These are phyloP conservation scores for Neofusicoccum parvum DNA, from an alignment of 2,329 filamentous ascomycete species.

Conservation along the genomic window DNA sequence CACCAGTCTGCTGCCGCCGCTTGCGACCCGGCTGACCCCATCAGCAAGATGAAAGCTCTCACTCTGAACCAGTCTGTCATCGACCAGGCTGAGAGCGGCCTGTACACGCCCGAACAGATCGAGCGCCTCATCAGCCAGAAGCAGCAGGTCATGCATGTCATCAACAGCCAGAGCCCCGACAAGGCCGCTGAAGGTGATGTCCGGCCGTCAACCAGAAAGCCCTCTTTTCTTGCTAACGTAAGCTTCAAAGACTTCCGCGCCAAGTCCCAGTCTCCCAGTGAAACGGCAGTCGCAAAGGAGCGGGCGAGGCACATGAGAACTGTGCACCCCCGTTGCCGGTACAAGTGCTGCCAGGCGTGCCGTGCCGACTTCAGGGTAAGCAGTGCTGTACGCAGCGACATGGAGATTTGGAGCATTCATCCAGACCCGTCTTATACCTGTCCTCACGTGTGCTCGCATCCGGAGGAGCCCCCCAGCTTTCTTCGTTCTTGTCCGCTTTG, in stretches of 20 bases:
- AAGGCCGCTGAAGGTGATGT: slow-evolving; percentile 2
- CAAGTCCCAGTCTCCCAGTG: background rate
- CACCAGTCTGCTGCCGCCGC: background rate
- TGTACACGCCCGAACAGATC: slow-evolving; percentile 37
- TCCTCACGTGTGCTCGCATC: too few relatives aligned
- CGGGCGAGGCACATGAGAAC: slow-evolving; percentile 15
- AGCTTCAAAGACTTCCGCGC: background rate
- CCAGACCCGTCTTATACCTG: too few relatives aligned
- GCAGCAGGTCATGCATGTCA: slow-evolving; percentile 32
- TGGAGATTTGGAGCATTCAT: too few relatives aligned
- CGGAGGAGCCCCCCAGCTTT: too few relatives aligned
- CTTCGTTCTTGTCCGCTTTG: too few relatives aligned
- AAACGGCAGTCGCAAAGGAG: slow-evolving; percentile 1
- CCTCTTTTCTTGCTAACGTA: slow-evolving; percentile 2
- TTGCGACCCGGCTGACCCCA: slow-evolving; percentile 25
- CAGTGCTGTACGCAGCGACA: background rate
- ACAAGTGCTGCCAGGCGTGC: slow-evolving; percentile 53
- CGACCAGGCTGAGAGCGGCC: slow-evolving; percentile 34
- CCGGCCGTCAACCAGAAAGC: background rate
- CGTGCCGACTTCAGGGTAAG: slow-evolving; percentile 46
- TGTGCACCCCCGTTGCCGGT: slow-evolving; percentile 38
- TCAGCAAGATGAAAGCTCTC: slow-evolving; percentile 24
- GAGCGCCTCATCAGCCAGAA: slow-evolving; percentile 36
- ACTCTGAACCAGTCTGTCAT: slow-evolving; percentile 40
- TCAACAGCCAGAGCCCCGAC: slow-evolving; percentile 24